These are phyloP conservation scores for Calocybe gangraenosa DNA, from an alignment of 768 basidiomycete genomes.

Conservation along the genomic window DNA sequence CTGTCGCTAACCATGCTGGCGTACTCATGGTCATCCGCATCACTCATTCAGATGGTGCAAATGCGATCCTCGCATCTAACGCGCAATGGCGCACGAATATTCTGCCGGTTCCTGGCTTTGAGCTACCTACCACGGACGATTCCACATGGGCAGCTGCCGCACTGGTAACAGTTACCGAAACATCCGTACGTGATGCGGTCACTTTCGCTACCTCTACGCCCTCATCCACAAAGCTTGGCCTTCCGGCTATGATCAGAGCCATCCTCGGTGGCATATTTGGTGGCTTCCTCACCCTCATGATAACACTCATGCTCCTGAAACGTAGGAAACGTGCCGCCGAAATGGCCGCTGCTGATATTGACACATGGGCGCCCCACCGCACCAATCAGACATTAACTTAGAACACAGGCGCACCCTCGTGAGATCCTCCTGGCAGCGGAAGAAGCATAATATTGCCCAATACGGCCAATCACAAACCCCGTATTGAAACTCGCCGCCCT, in stretches of 20 bases:
- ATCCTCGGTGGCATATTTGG: conserved; percentile 11
- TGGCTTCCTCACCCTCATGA: conserved; percentile 2
- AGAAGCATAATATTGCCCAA: neutral
- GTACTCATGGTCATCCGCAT: conserved; percentile 12
- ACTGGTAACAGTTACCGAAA: conserved; percentile 5
- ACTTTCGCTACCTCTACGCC: conserved; percentile 2
- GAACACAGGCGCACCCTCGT: neutral
- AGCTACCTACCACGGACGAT: conserved; percentile 11
- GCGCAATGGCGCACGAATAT: conserved; percentile 7
- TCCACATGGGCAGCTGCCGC: conserved; percentile 7
- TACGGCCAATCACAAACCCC: conserved; percentile 7
- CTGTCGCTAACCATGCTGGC: conserved; percentile 9
- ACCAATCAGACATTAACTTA: neutral
- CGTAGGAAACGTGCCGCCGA: conserved; percentile 1
- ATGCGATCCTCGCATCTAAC: conserved; percentile 6
- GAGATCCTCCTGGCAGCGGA: neutral
- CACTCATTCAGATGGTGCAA: conserved; percentile 12
- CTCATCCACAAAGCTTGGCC: neutral
- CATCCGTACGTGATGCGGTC: neutral
- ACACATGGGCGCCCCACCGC: conserved; percentile 13
- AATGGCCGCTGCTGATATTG: conserved; percentile 4
- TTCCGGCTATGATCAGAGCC: conserved; percentile 3
- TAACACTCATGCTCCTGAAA: conserved; percentile 10
- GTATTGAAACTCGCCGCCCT: conserved; percentile 13
- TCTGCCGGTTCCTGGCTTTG: conserved; percentile 4